These are phyloP conservation scores for Suhomyces panamericanus DNA, from an alignment of 1,139 yeast species.

Conservation along the genomic window DNA sequence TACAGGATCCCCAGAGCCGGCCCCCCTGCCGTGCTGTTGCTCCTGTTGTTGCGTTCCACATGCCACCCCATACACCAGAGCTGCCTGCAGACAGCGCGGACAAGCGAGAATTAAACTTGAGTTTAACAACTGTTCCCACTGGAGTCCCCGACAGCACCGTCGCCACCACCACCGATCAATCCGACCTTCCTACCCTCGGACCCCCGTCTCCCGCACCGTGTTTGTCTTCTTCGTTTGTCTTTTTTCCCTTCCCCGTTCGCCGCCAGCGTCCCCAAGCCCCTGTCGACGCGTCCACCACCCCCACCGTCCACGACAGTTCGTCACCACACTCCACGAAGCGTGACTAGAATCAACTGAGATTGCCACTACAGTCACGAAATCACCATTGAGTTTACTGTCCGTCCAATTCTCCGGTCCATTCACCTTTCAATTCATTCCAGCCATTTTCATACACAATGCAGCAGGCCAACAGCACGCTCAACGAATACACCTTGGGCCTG, in stretches of 20 bases:
- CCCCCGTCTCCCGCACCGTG: neutral
- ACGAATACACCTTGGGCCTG: constrained; percentile 44
- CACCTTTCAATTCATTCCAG: no score
- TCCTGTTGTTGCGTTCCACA: neutral
- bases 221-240: neutral
- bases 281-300: constrained; percentile 5
- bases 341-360: no score
- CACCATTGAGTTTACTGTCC: neutral
- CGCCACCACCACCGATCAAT: neutral
- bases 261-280: neutral
- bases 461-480: constrained; percentile 12
- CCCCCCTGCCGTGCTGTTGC: neutral
- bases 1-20: no score
- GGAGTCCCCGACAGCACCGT: neutral
- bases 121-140: neutral
- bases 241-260: neutral
- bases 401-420: neutral
- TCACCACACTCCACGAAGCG: neutral
- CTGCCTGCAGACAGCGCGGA: constrained; percentile 7
- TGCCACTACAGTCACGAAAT: no score
- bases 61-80: neutral
- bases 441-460: constrained; percentile 7
- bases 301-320: neutral
- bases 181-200: neutral
- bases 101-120: constrained; percentile 8